phyloP scores from a whole-genome alignment of 176 grass and related monocot genomes.

The Echinochloa phyllopogon region DNA sequence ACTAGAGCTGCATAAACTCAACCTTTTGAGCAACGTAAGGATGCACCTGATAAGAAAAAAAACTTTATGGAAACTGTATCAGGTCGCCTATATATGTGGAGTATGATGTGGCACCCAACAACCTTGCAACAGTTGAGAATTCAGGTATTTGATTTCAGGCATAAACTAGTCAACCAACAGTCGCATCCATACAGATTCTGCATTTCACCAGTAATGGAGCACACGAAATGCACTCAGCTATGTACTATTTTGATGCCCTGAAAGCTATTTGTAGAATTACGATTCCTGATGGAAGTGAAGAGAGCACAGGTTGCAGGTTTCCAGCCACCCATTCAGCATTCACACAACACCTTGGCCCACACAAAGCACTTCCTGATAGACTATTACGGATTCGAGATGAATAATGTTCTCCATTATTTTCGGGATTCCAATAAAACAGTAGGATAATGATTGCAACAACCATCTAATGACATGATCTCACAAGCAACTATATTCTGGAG shows the following conservation, averaged over 20 bases:
- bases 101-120: constrained; percentile 41
- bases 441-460: constrained; percentile 12
- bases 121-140: constrained; percentile 7
- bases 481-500: constrained; percentile 7
- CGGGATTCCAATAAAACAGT: constrained; percentile 48
- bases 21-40: constrained; percentile 38
- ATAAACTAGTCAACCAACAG: constrained; percentile 26
- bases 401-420: constrained; percentile 45
- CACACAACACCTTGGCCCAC: neutral
- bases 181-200: constrained; percentile 28
- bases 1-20: constrained; percentile 17
- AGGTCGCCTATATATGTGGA: constrained; percentile 39
- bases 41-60: constrained; percentile 36
- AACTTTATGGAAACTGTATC: neutral
- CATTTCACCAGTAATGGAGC: constrained; percentile 18
- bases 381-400: constrained; percentile 15
- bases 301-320: constrained; percentile 34
- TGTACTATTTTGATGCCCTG: constrained; percentile 20
- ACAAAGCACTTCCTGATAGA: constrained; percentile 22
- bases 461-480: constrained; percentile 10
- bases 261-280: constrained; percentile 19
- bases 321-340: constrained; percentile 25
- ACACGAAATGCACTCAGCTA: neutral
- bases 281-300: constrained; percentile 44
- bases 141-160: constrained; percentile 4